These are phyloP conservation scores for Colletotrichum salicis DNA, from an alignment of 2,329 filamentous ascomycete species.

Conservation along the genomic window DNA sequence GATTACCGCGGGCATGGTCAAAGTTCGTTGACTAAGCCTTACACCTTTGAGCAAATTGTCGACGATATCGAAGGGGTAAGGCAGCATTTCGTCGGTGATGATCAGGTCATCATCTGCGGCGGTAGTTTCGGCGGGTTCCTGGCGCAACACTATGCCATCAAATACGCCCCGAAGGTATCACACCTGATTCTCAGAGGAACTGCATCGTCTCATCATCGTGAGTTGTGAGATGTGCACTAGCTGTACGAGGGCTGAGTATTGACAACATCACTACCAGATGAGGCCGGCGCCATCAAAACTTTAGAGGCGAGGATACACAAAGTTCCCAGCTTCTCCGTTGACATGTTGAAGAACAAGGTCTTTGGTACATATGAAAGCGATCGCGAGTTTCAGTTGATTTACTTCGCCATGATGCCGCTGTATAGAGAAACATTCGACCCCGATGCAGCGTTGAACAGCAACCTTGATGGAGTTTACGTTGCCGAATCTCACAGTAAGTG, in stretches of 20 bases:
- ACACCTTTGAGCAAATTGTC: constrained; percentile 49
- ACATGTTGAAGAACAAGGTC: constrained; percentile 51
- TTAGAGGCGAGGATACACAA: constrained; percentile 45
- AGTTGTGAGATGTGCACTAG: constrained; percentile 5
- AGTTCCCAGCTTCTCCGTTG: constrained; percentile 48
- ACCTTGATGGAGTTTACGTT: constrained; percentile 45
- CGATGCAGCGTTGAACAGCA: constrained; percentile 43
- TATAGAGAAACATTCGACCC: constrained; percentile 50
- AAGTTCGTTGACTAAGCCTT: constrained; percentile 47
- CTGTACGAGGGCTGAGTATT: neutral
- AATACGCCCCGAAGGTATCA: constrained; percentile 44
- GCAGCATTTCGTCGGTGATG: constrained; percentile 41
- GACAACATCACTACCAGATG: constrained; percentile 39
- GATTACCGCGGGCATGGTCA: constrained; percentile 50
- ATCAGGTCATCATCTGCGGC: constrained; percentile 47
- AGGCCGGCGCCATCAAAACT: constrained; percentile 46
- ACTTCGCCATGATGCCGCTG: constrained; percentile 49
- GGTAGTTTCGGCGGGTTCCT: constrained; percentile 53
- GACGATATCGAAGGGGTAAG: constrained; percentile 49
- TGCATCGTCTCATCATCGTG: constrained; percentile 49
- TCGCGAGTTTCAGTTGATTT: constrained; percentile 50
- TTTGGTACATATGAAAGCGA: constrained; percentile 50
- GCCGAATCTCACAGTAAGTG: constrained; percentile 49
- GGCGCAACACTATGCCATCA: constrained; percentile 51
- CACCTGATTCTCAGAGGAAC: constrained; percentile 50